Percentiles rank a stretch among this genome's conserved stretches.
These are phyloP conservation scores for Bonia amplexicaulis DNA, from an alignment of 176 grass and related monocot species.

Conservation along the genomic window DNA sequence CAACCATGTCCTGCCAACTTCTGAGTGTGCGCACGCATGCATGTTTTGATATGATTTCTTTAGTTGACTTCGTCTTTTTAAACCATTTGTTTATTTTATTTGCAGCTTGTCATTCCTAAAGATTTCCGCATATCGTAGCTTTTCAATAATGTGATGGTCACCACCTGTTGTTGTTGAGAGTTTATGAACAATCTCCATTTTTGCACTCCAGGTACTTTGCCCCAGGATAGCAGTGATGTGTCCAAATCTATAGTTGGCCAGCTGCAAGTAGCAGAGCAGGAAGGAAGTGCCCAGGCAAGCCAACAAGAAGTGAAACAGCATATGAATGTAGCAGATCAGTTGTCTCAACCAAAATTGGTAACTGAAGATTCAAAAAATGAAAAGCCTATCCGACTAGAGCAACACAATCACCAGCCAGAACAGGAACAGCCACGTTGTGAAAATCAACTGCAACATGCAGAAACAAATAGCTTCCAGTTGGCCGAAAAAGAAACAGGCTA, in stretches of 20 bases:
- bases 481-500: conserved; percentile 35
- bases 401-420: conserved; percentile 7
- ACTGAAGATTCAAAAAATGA: conserved; percentile 36
- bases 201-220: conserved; percentile 15
- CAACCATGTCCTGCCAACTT: neutral
- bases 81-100: neutral
- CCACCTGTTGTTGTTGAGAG: neutral
- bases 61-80: neutral
- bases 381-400: neutral
- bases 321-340: conserved; percentile 22
- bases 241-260: conserved; percentile 28
- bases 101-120: neutral
- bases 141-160: conserved; percentile 7
- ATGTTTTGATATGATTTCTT: neutral
- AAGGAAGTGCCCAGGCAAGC: conserved; percentile 27
- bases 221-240: conserved; percentile 25
- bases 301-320: conserved; percentile 22
- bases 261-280: conserved; percentile 23
- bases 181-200: conserved; percentile 17
- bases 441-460: conserved; percentile 31
- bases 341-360: conserved; percentile 29
- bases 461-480: conserved; percentile 44
- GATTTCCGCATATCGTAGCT: neutral
- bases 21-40: neutral
- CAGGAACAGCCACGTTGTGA: conserved; percentile 15